Evolutionary conservation across 148 eudicot genomes (phyloP).

Genomic region (Spergularia bocconei): DNA sequence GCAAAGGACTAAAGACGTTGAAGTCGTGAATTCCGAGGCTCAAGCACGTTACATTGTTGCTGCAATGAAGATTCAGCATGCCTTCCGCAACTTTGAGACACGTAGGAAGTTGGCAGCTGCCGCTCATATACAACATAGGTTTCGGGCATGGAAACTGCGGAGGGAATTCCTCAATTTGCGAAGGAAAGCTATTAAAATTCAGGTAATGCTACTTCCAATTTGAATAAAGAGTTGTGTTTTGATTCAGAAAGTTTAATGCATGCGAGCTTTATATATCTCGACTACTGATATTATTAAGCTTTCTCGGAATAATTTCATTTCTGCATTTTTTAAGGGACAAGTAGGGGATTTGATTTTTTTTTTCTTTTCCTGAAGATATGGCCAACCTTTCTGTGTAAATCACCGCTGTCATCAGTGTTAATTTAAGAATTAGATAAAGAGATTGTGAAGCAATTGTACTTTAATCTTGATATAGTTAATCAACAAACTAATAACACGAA

Average conservation of each 20-base stretch:
- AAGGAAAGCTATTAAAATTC: constrained; percentile 68
- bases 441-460: background rate
- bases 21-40: constrained; percentile 49
- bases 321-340: background rate
- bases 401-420: no score
- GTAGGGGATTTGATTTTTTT: background rate
- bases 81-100: constrained; percentile 64
- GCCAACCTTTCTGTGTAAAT: background rate
- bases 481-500: background rate
- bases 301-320: background rate
- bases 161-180: constrained; percentile 77
- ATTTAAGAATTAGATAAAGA: background rate
- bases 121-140: constrained; percentile 75
- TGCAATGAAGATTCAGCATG: constrained; percentile 94
- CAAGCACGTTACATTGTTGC: constrained; percentile 82
- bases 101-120: constrained; percentile 71
- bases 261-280: no score
- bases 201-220: constrained; percentile 46
- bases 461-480: background rate
- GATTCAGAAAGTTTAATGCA: background rate
- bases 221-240: background rate
- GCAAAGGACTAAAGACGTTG: constrained; percentile 43
- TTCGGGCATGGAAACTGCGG: constrained; percentile 75
- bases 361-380: background rate
- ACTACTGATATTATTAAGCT: background rate